Percentiles rank a stretch among this genome's conserved stretches.
Evolutionary conservation across 441 rosid genomes (phyloP).

Genomic region (Erysimum pusillum): DNA sequence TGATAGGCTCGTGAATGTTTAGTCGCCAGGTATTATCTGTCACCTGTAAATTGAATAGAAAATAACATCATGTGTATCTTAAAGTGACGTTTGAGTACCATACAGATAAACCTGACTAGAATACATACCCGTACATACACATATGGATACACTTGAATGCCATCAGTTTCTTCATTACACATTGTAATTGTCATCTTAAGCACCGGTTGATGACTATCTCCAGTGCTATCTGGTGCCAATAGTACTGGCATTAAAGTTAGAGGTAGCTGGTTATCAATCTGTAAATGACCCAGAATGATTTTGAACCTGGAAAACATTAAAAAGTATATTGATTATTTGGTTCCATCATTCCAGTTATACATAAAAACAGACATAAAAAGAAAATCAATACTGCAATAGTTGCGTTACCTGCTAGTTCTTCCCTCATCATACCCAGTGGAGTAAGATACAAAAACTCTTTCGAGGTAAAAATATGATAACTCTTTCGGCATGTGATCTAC

Average conservation of each 20-base stretch:
- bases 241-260: conserved; percentile 94
- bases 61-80: conserved; percentile 34
- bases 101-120: conserved; percentile 31
- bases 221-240: conserved; percentile 84
- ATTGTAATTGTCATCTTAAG: conserved; percentile 93
- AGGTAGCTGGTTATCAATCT: conserved; percentile 98
- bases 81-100: conserved; percentile 29
- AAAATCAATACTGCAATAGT: conserved; percentile 11
- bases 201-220: conserved; percentile 85
- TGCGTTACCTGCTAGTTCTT: conserved; percentile 84
- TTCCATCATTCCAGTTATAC: conserved; percentile 23
- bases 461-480: conserved; percentile 79
- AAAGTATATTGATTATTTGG: conserved; percentile 9
- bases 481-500: conserved; percentile 95
- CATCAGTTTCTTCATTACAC: conserved; percentile 82
- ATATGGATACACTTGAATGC: conserved; percentile 86
- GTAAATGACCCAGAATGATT: conserved; percentile 88
- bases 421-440: conserved; percentile 97
- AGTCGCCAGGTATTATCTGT: conserved; percentile 92
- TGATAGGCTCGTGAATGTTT: conserved; percentile 97
- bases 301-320: conserved; percentile 78
- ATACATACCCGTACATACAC: conserved; percentile 89
- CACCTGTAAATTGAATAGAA: conserved; percentile 62
- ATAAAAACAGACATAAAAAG: conserved; percentile 9
- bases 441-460: conserved; percentile 84